Conservation (phyloP, 495 filamentous ascomycete species). For the Tuber indicum region DNA sequence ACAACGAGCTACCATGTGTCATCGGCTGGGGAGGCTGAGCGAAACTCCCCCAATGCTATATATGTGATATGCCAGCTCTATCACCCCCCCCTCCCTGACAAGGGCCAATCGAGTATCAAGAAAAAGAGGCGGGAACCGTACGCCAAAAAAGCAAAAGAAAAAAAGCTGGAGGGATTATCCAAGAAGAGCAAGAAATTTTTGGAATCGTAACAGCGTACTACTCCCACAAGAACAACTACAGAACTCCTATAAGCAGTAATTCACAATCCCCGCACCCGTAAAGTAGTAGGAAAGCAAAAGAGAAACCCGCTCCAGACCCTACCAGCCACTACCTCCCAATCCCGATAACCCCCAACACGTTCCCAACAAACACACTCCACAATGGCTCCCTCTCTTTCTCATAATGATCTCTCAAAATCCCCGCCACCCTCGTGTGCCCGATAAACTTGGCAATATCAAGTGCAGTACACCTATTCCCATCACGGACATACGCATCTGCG, state of each 20-base stretch:
- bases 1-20: neutral
- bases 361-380: neutral
- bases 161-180: neutral
- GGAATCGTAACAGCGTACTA: neutral
- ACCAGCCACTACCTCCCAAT: neutral
- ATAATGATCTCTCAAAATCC: neutral
- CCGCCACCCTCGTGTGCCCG: neutral
- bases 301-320: neutral
- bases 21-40: neutral
- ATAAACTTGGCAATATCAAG: neutral
- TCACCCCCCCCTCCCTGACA: neutral
- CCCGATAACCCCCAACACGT: neutral
- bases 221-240: neutral
- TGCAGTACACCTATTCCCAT: neutral
- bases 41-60: too few relatives aligned
- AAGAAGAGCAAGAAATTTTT: neutral
- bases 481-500: neutral
- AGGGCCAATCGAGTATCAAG: neutral
- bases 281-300: neutral
- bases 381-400: neutral
- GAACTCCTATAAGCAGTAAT: neutral
- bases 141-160: neutral
- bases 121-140: neutral
- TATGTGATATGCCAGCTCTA: neutral
- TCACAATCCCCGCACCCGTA: neutral